These are phyloP conservation scores for Rhytidhysteron rufulum DNA, from an alignment of 2,329 filamentous ascomycete genomes.

Conservation along the genomic window DNA sequence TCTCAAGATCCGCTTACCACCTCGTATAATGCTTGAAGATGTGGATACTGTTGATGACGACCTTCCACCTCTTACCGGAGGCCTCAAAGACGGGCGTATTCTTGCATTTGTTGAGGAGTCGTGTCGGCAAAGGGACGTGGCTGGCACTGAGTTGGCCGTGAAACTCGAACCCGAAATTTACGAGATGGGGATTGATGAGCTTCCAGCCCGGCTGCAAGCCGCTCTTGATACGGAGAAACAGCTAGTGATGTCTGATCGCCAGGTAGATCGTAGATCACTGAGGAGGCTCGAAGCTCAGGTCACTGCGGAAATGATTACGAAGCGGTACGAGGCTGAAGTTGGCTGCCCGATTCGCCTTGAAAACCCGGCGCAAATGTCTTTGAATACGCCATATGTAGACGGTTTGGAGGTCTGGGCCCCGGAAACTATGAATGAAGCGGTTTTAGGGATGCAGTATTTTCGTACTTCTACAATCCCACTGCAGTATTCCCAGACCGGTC, in stretches of 20 bases:
- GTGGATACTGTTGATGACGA: background rate
- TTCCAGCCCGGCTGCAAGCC: background rate
- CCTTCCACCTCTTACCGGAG: background rate
- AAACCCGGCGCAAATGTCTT: background rate
- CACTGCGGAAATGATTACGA: background rate
- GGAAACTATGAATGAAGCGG: background rate
- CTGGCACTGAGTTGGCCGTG: background rate
- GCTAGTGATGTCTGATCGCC: background rate
- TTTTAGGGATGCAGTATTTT: background rate
- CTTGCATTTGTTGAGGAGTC: background rate
- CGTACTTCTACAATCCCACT: too few species aligned
- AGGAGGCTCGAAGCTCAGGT: background rate
- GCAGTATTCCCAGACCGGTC: background rate
- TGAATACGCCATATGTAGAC: background rate
- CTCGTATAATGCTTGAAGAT: background rate
- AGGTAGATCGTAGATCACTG: too few species aligned
- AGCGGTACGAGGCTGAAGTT: background rate
- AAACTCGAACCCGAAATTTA: background rate
- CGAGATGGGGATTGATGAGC: background rate
- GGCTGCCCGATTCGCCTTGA: background rate
- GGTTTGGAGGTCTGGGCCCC: background rate
- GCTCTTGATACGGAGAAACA: background rate
- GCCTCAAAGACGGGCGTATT: background rate
- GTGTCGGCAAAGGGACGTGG: background rate
- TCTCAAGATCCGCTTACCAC: background rate